These are phyloP conservation scores for Acorus calamus DNA, from an alignment of 106 monocot genomes.

Conservation along the genomic window DNA sequence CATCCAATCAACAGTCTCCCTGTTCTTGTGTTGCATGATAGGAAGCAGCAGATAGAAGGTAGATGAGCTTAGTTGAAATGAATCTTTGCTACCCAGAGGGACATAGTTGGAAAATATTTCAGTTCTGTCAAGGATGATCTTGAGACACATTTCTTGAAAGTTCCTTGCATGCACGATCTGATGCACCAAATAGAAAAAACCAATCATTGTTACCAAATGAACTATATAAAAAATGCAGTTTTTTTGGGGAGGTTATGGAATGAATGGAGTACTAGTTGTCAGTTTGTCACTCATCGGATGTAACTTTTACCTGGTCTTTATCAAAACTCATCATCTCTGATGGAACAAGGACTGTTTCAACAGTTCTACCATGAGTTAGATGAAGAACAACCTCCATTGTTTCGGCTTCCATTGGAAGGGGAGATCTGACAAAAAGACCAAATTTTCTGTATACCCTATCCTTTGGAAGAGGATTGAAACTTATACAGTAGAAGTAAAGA, in stretches of 20 bases:
- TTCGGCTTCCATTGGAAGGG: conserved; percentile 80
- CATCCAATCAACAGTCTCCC: conserved; percentile 54
- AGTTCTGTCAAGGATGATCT: conserved; percentile 65
- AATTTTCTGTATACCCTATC: conserved; percentile 73
- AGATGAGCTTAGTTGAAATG: conserved; percentile 11
- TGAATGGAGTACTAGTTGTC: no score
- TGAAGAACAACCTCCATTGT: conserved; percentile 81
- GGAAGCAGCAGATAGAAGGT: conserved; percentile 84
- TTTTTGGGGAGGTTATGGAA: no score
- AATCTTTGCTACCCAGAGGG: conserved; percentile 26
- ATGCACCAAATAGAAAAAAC: no score
- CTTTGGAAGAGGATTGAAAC: conserved; percentile 56
- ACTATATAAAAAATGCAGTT: no score
- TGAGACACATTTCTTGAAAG: conserved; percentile 92
- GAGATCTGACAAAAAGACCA: conserved; percentile 56
- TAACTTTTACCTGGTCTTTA: conserved; percentile 46
- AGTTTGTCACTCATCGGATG: no score
- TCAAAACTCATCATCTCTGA: conserved; percentile 40
- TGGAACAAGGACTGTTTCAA: conserved; percentile 42
- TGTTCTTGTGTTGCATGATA: conserved; percentile 20
- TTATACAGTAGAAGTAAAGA: conserved; percentile 58
- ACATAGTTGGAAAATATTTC: conserved; percentile 47
- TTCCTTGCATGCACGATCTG: conserved; percentile 69
- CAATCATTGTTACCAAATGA: no score
- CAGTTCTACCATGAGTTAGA: conserved; percentile 83